Evolutionary conservation across 108 stramenopile species (phyloP).

Genomic region (Cyclotella baltica): DNA sequence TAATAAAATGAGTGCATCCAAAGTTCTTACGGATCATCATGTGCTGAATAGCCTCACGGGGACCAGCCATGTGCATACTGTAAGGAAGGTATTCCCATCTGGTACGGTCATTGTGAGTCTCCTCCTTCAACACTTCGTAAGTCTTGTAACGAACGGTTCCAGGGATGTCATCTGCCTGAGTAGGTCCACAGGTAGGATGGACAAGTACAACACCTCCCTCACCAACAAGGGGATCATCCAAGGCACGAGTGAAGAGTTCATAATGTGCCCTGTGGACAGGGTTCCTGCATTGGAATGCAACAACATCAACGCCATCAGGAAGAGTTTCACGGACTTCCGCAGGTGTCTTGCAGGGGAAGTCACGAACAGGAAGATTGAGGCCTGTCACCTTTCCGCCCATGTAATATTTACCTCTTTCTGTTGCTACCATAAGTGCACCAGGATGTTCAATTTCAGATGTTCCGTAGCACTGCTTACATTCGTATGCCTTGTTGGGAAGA

Average conservation of each 20-base stretch:
- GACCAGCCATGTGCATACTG: conserved; percentile 99
- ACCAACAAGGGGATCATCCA: conserved; percentile 94
- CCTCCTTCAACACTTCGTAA: conserved; percentile 96
- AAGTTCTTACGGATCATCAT: conserved; percentile 99
- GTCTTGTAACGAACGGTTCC: conserved; percentile 96
- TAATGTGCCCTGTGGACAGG: conserved; percentile 99
- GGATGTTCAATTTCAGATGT: conserved; percentile 98
- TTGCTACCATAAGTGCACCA: conserved; percentile 97
- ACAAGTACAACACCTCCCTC: conserved; percentile 94
- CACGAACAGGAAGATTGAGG: conserved; percentile 95
- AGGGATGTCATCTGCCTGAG: conserved; percentile 97
- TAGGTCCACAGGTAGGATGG: conserved; percentile 99
- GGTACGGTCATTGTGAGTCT: conserved; percentile 95
- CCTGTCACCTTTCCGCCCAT: conserved; percentile 98
- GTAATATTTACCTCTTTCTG: conserved; percentile 97
- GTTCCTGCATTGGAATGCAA: conserved; percentile 99
- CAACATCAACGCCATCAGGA: conserved; percentile 96
- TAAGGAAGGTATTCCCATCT: conserved; percentile 98
- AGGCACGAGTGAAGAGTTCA: conserved; percentile 98
- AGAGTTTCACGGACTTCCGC: conserved; percentile 93
- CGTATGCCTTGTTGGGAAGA: conserved; percentile 93
- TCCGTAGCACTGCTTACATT: conserved; percentile 96
- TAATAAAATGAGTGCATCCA: conserved; percentile 99
- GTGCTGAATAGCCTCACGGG: conserved; percentile 99
- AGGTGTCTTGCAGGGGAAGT: conserved; percentile 98